Evolutionary conservation across 2,329 filamentous ascomycete genomes (phyloP), one percentile per base, ranked within the genome.

Genomic region (Raffaelea albimanens): DNA sequence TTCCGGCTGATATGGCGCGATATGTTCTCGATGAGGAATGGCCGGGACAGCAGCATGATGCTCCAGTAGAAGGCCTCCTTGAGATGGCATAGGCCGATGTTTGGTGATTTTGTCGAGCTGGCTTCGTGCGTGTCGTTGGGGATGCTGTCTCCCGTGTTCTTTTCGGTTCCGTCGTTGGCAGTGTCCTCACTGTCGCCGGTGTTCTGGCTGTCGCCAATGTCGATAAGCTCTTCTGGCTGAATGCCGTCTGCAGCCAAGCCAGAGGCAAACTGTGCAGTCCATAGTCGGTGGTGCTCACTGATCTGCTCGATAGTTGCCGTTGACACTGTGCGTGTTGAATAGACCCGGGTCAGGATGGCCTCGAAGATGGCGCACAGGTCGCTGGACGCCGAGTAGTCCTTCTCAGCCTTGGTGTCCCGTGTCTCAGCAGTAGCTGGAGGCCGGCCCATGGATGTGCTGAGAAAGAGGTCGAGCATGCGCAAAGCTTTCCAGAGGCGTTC

Each of bases 21-120:
- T 11, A 55, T 50, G 43, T 29, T 53, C 42, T 65, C 60, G 34
- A 65, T 56, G 0, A 67, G 56, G 18, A 65, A 67, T 0, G 64
- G 65, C 5, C 63, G 57, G 0, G 65, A 63, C 0, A 66, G 40
- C 1, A 67, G 53, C 53, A 67, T 66, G 14, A 67, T 61, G 0
- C 61, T 61, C 62, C 62, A 66, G 46, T 67, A 67, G 2, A 64
- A 65, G 0, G 62, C 63, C 20, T 62, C 53, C 31, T 65, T 66
- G 9, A 68, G 51, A 20, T 68, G 56, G 23, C 51, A 53, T 10
- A 63, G 55, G 14, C 57, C 57, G 19, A 62, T 56, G 43, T 61
- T 60, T 3, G 57, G 58, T 29, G 25, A 7, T 29, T 7, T 29
- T 29, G 25, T 29, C 13, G 25, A 7, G 7, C 7, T 29, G 25